Conservation (phyloP, 1,284 basidiomycete species). For the Puccinia coronata region DNA sequence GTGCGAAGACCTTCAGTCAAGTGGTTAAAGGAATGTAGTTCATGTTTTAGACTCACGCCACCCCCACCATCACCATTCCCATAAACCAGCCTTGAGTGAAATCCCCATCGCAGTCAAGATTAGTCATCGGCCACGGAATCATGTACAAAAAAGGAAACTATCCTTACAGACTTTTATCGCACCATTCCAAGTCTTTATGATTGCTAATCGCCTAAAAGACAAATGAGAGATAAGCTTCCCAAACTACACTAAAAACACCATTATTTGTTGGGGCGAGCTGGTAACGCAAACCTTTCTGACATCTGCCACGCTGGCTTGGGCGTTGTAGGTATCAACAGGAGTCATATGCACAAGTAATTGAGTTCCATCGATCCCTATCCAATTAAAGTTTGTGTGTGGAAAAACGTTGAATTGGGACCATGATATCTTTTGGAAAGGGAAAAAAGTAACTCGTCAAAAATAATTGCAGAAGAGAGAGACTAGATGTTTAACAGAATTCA, state of each 20-base stretch:
- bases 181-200: conserved; percentile 82
- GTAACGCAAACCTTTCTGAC: conserved; percentile 71
- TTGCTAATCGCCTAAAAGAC: conserved; percentile 70
- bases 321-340: conserved; percentile 79
- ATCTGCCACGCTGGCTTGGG: conserved; percentile 79
- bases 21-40: background rate
- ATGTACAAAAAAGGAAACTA: conserved; percentile 62
- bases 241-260: background rate
- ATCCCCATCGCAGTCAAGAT: conserved; percentile 7
- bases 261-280: no score
- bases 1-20: no score
- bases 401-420: conserved; percentile 70
- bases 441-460: background rate
- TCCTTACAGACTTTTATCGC: conserved; percentile 44
- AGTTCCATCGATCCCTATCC: conserved; percentile 91
- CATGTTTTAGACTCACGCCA: conserved; percentile 66
- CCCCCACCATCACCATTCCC: conserved; percentile 84
- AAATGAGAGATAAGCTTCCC: background rate
- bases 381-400: conserved; percentile 95
- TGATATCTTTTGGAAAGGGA: conserved; percentile 49
- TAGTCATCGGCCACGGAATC: background rate
- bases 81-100: conserved; percentile 73
- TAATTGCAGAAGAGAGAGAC: background rate
- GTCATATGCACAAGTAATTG: conserved; percentile 91
- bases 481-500: conserved; percentile 66